Conservation (phyloP, 164 flowering plant genomes). For the Echeveria elegans region DNA sequence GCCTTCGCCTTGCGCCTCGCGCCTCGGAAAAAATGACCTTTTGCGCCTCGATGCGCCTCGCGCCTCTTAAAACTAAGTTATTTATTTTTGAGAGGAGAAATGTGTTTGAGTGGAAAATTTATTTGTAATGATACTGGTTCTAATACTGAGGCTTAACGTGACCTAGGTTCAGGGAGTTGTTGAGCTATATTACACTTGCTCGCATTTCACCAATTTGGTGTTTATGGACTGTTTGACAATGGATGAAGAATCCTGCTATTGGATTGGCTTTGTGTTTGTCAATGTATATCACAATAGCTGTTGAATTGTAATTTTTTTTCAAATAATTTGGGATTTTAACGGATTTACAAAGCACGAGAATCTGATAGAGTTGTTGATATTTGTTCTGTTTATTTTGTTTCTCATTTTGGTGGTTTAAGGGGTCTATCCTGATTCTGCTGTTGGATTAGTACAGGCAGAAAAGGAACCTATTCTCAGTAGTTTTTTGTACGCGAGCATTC, state of each 20-base stretch:
- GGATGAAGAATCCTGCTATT: background rate
- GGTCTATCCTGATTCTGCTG: background rate
- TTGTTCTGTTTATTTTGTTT: background rate
- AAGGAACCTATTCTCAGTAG: slow-evolving; percentile 84
- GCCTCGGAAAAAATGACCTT: too few species aligned
- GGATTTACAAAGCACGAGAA: background rate
- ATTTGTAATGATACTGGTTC: too few species aligned
- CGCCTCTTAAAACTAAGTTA: too few species aligned
- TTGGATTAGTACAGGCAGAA: slow-evolving; percentile 54
- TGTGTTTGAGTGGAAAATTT: too few species aligned
- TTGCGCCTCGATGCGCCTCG: too few species aligned
- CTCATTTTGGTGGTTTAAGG: background rate
- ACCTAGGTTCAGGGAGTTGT: background rate
- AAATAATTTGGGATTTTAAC: background rate
- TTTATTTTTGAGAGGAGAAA: too few species aligned
- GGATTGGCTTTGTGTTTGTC: background rate
- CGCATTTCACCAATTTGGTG: background rate
- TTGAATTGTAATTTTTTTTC: too few species aligned
- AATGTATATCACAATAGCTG: background rate
- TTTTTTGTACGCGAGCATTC: slow-evolving; percentile 72
- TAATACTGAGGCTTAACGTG: background rate
- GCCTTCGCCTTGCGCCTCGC: too few species aligned
- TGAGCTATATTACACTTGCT: background rate
- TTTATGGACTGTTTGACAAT: background rate
- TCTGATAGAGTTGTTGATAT: too few species aligned